phyloP scores from a whole-genome alignment of 495 filamentous ascomycete species.

The Penicillium egyptiacum region DNA sequence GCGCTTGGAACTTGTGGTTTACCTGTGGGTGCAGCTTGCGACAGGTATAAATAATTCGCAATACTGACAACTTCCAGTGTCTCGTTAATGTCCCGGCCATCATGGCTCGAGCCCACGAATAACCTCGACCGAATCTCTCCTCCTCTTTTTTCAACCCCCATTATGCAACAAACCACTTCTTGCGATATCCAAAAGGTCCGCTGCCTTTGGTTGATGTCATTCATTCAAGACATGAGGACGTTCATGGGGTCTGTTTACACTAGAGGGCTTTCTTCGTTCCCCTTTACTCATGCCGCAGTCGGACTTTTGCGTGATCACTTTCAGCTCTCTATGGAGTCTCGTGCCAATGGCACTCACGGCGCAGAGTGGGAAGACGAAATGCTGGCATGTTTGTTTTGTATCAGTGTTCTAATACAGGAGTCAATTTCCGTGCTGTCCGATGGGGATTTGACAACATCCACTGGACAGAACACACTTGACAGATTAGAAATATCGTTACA shows the following conservation, averaged over 20 bases:
- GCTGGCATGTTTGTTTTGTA: slow-evolving; percentile 24
- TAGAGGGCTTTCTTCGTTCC: slow-evolving; percentile 16
- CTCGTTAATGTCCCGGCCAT: slow-evolving; percentile 31
- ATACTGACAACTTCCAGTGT: slow-evolving; percentile 18
- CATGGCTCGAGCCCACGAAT: slow-evolving; percentile 32
- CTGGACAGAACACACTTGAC: slow-evolving; percentile 8
- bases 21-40: slow-evolving; percentile 22
- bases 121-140: slow-evolving; percentile 17
- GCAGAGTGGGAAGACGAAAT: slow-evolving; percentile 20
- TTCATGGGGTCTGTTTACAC: slow-evolving; percentile 29
- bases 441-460: background rate
- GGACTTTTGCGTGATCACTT: slow-evolving; percentile 21
- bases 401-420: slow-evolving; percentile 30
- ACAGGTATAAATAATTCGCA: background rate
- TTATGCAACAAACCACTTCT: slow-evolving; percentile 9
- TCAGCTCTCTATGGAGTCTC: slow-evolving; percentile 5
- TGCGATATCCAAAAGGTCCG: slow-evolving; percentile 29
- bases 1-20: slow-evolving; percentile 30
- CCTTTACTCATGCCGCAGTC: slow-evolving; percentile 23
- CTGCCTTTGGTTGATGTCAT: slow-evolving; percentile 34
- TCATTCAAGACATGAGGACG: slow-evolving; percentile 33
- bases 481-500: slow-evolving; percentile 19
- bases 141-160: slow-evolving; percentile 3
- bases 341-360: background rate
- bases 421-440: slow-evolving; percentile 20